phyloP scores from a whole-genome alignment of 495 filamentous ascomycete genomes.

The Neurospora sp. region DNA sequence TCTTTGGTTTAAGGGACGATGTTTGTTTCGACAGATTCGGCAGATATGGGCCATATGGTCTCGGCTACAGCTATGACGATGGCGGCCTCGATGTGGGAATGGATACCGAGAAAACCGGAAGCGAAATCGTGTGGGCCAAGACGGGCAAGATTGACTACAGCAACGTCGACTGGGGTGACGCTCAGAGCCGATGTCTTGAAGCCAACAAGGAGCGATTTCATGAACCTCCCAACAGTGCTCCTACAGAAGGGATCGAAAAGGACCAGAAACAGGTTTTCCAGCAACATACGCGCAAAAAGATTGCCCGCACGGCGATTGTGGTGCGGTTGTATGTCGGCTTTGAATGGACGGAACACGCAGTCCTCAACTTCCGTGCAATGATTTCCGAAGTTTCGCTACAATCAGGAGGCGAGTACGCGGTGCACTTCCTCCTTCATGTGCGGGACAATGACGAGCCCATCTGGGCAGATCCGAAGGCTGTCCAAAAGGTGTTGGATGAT shows the following conservation, averaged over 20 bases:
- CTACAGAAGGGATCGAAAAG: neutral
- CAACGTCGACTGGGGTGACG: slow-evolving; percentile 63
- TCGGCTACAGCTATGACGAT: slow-evolving; percentile 64
- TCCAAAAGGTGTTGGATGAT: slow-evolving; percentile 49
- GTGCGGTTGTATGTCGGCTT: slow-evolving; percentile 63
- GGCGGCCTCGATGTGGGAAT: slow-evolving; percentile 71
- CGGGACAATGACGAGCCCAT: slow-evolving; percentile 57
- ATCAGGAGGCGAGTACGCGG: slow-evolving; percentile 67
- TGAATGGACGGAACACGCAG: slow-evolving; percentile 55
- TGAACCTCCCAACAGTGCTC: slow-evolving; percentile 13
- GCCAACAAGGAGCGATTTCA: slow-evolving; percentile 59
- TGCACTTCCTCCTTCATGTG: slow-evolving; percentile 74
- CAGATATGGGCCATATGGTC: slow-evolving; percentile 79
- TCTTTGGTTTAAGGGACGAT: slow-evolving; percentile 70
- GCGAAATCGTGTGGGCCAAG: slow-evolving; percentile 59
- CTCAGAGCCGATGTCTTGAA: slow-evolving; percentile 56
- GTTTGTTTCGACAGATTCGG: slow-evolving; percentile 93
- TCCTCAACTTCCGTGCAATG: slow-evolving; percentile 66
- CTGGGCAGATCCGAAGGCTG: slow-evolving; percentile 47
- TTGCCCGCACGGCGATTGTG: slow-evolving; percentile 59
- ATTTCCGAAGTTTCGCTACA: slow-evolving; percentile 64
- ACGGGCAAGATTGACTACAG: slow-evolving; percentile 65
- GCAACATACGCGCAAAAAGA: slow-evolving; percentile 22
- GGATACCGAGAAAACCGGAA: slow-evolving; percentile 64
- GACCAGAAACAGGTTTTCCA: neutral